Base-by-base conservation (phyloP, 2,329 filamentous ascomycete species). In the Epicoccum nigrum region DNA sequence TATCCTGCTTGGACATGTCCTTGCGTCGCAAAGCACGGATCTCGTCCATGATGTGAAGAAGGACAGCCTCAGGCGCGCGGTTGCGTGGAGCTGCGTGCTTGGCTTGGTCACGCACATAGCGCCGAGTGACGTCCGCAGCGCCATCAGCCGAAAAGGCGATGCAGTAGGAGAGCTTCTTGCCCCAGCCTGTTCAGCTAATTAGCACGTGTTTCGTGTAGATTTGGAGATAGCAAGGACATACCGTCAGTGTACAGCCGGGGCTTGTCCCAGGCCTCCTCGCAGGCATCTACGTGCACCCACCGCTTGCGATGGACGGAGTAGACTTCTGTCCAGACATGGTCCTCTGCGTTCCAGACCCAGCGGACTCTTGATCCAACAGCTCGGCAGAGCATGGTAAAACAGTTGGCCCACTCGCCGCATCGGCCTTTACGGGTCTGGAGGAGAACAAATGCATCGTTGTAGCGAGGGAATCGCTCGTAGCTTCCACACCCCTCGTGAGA, bases 281-380 rank as follows among this genome's bases (percentile, higher is more conserved):
- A 97, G 27, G 88, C 87, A 72, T 99, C 94, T 33, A 97, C 92
- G 62, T 97, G 93, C n/a, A 97, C 83, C 94, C 94, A 99, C 70
- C 92, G 86, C 72, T 89, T 87, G 68, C 93, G 88, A 75, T 96
- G 92, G 57, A 94, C 90, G 2, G 92, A 97, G 77, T 96, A 99
- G 12, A 97, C 88, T 67, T 97, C 94, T 1, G 92, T 96, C 94
- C 94, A 99, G 20, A 97, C 90, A 68, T 97, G 90, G 72, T 97
- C 94, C 74, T 97, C 94, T 23, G 89, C 88, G 64, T 97, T 97
- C 94, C 94, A 99, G 9, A 99, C 89, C 94, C 94, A 99, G 67
- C 94, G 86, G 19, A 97, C 92, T 55, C 93, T 85, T 54, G 89
- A 90, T 41, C 93, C 93, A 12, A 97, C 86, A 4, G 94, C 94